phyloP scores from a whole-genome alignment of 192 early-diverging fungal species.

The Funneliformis geosporum region DNA sequence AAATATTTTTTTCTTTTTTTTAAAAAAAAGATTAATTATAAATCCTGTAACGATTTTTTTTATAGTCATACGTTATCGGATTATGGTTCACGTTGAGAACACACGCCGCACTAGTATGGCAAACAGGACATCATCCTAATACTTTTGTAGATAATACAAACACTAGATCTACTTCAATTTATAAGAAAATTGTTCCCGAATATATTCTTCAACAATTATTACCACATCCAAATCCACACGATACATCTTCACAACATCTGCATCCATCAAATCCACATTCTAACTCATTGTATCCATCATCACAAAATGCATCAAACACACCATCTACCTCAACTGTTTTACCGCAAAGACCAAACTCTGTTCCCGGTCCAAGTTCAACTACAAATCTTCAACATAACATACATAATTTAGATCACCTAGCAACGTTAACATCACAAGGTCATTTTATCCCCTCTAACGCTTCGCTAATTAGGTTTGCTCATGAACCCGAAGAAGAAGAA shows the following conservation, averaged over 20 bases:
- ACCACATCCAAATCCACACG: background rate
- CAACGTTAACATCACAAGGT: conserved; percentile 34
- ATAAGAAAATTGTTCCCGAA: conserved; percentile 47
- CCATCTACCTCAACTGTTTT: background rate
- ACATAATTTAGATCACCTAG: conserved; percentile 11
- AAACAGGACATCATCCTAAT: conserved; percentile 49
- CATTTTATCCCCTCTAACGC: conserved; percentile 24
- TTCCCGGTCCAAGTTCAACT: background rate
- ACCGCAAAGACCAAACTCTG: conserved; percentile 1
- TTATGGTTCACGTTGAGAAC: conserved; percentile 93
- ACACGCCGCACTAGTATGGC: conserved; percentile 78
- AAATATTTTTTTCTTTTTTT: background rate
- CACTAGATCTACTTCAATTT: conserved; percentile 38
- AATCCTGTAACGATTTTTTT: background rate
- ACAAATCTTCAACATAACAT: conserved; percentile 18
- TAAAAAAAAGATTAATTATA: background rate
- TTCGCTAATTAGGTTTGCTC: conserved; percentile 38
- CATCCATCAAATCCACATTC: background rate
- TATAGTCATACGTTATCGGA: conserved; percentile 83
- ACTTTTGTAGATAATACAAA: conserved; percentile 26
- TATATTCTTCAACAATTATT: conserved; percentile 52
- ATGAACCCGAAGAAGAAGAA: conserved; percentile 63
- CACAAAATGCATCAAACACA: no score
- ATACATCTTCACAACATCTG: background rate
- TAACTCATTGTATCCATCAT: no score